Evolutionary conservation across 768 basidiomycete genomes (phyloP).

Genomic region (Boletus rex-veris): DNA sequence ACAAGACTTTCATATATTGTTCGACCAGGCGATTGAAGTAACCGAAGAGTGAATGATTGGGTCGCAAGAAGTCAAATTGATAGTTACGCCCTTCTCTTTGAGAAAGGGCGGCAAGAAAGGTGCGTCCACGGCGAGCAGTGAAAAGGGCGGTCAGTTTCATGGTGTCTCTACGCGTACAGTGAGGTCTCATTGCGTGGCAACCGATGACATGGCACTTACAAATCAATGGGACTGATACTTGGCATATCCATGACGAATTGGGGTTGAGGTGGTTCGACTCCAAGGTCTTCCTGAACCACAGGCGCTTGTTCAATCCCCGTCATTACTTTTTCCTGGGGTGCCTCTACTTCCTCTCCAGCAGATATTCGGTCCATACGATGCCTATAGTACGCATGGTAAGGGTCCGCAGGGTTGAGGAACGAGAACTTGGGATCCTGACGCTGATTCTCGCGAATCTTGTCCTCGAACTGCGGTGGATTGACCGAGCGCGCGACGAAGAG

Average conservation of each 20-base stretch:
- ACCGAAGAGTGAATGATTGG: conserved; percentile 92
- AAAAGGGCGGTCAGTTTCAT: conserved; percentile 96
- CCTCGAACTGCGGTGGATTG: conserved; percentile 90
- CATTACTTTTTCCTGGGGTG: conserved; percentile 41
- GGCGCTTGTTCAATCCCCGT: conserved; percentile 32
- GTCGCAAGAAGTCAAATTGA: conserved; percentile 96
- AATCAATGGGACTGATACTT: conserved; percentile 80
- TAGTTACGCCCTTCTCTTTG: conserved; percentile 90
- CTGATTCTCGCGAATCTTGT: conserved; percentile 95
- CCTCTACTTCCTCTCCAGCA: conserved; percentile 72
- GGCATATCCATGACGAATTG: conserved; percentile 87
- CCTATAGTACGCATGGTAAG: conserved; percentile 98
- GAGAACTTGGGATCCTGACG: conserved; percentile 98
- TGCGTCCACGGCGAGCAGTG: conserved; percentile 85
- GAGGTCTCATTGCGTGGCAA: neutral
- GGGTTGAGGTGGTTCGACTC: conserved; percentile 71
- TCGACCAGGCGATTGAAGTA: conserved; percentile 98
- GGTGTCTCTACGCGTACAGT: conserved; percentile 61
- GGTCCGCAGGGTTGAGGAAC: conserved; percentile 94
- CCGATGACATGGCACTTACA: conserved; percentile 56
- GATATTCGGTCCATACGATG: conserved; percentile 83
- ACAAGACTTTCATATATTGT: conserved; percentile 88
- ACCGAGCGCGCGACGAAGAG: conserved; percentile 89
- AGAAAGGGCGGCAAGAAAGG: conserved; percentile 82
- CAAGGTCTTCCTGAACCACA: conserved; percentile 53